Evolutionary conservation across 768 basidiomycete genomes (phyloP).

Genomic region (Rickenella mellea): DNA sequence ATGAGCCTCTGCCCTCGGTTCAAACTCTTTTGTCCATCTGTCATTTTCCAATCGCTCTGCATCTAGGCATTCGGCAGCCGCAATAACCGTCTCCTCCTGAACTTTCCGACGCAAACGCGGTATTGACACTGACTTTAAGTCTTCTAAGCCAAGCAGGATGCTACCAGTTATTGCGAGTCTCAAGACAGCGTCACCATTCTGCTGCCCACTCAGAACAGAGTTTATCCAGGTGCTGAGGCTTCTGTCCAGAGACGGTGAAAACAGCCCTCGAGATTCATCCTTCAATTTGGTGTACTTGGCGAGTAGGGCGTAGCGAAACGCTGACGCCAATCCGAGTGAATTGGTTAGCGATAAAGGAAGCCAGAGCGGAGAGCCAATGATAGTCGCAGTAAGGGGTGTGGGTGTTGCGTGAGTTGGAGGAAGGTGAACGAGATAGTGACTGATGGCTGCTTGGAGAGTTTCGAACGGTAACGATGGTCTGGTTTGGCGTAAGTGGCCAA

Average conservation of each 20-base stretch:
- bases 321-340: slow-evolving; percentile 39
- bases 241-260: slow-evolving; percentile 24
- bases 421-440: slow-evolving; percentile 46
- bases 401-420: slow-evolving; percentile 30
- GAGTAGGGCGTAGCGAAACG: slow-evolving; percentile 54
- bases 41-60: too few relatives aligned
- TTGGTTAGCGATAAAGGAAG: slow-evolving; percentile 35
- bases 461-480: slow-evolving; percentile 32
- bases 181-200: slow-evolving; percentile 29
- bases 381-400: slow-evolving; percentile 47
- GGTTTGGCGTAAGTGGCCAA: slow-evolving; percentile 42
- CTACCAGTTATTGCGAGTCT: slow-evolving; percentile 57
- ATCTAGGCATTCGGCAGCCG: slow-evolving; percentile 69
- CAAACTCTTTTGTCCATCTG: slow-evolving; percentile 65
- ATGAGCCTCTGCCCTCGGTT: slow-evolving; percentile 36
- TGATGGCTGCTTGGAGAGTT: slow-evolving; percentile 44
- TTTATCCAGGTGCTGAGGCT: slow-evolving; percentile 45
- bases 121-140: slow-evolving; percentile 26
- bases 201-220: slow-evolving; percentile 57
- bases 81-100: slow-evolving; percentile 59
- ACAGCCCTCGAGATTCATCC: slow-evolving; percentile 20
- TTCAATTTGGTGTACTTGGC: slow-evolving; percentile 35
- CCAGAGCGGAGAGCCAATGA: slow-evolving; percentile 49
- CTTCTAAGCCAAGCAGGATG: slow-evolving; percentile 54
- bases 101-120: slow-evolving; percentile 23